phyloP scores from a whole-genome alignment of 768 basidiomycete species.

The Mycena albidolilacea region DNA sequence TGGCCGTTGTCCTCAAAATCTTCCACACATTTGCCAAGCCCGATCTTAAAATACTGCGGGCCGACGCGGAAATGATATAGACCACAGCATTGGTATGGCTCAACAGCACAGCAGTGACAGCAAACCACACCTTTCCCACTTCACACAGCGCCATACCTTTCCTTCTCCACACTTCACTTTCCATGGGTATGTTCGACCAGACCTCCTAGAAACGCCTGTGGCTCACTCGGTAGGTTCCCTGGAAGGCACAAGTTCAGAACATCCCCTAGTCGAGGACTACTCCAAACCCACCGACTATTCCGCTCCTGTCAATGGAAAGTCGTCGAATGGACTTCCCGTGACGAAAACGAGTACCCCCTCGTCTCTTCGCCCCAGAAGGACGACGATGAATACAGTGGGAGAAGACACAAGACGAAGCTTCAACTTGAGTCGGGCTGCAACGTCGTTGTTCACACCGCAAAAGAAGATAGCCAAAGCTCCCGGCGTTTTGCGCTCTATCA shows the following conservation, averaged over 20 bases:
- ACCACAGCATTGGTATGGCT: background rate
- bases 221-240: conserved; percentile 5
- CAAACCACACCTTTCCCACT: background rate
- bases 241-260: conserved; percentile 31
- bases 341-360: background rate
- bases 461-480: conserved; percentile 63
- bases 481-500: conserved; percentile 60
- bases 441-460: conserved; percentile 54
- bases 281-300: background rate
- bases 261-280: conserved; percentile 26
- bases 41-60: background rate
- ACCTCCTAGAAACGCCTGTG: conserved; percentile 18
- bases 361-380: conserved; percentile 16
- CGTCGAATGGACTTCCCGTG: conserved; percentile 28
- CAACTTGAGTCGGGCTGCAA: conserved; percentile 40
- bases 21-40: background rate
- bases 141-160: background rate
- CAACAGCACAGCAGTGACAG: background rate
- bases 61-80: background rate
- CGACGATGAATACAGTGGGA: background rate
- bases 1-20: background rate
- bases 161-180: background rate
- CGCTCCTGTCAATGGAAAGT: conserved; percentile 5
- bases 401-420: conserved; percentile 32
- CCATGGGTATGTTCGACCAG: conserved; percentile 31